Base-by-base conservation (phyloP, 352 stramenopile genomes). In the Pythium sukuiense region DNA sequence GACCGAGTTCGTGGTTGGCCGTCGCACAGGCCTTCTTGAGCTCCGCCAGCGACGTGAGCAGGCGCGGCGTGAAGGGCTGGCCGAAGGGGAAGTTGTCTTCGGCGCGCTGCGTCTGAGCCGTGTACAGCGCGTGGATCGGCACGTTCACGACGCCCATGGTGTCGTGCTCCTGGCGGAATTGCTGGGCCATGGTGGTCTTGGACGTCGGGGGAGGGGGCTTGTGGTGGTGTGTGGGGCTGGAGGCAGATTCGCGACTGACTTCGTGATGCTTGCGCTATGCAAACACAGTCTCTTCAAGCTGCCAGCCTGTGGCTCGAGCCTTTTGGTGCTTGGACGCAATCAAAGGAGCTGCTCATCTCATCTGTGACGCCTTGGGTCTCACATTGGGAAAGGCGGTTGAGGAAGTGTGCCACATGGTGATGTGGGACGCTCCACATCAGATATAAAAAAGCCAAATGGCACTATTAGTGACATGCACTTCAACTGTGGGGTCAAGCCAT, bases 121-220 rank as follows among this genome's bases (percentile, higher is more conserved):
- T 80, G 71, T 81, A 86, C 43, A 84, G 68, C 74, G 74, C 75
- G 59, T 75, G 18, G 53, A 72, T 45, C 0, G 74, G 73, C 20
- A 86, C 77, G 62, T 86, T 84, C 11, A 86, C 69, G 46, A 77
- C 73, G 55, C 77, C 77, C 73, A 86, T 83, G 16, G 75, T 82
- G 70, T 86, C 77, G 61, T 79, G 70, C 62, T 86, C 77, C 49
- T 77, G 70, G 45, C 77, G 74, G 56, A 80, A 86, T 50, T 69
- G 37, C 55, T 59, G 65, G 50, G 27, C 41, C 68, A 63, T 63
- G 30, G 32, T 61, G n/a, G 18, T 56, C 14, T 13, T 58, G 26
- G 33, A 7, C 33, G 3, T 20, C 27, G 37, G 24, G 3, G 13
- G 30, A 30, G 39, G 52, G 27, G 26, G 52, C 20, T 24, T 16